Conservation (phyloP, 495 filamentous ascomycete species). For the Aspergillus homomorphus region DNA sequence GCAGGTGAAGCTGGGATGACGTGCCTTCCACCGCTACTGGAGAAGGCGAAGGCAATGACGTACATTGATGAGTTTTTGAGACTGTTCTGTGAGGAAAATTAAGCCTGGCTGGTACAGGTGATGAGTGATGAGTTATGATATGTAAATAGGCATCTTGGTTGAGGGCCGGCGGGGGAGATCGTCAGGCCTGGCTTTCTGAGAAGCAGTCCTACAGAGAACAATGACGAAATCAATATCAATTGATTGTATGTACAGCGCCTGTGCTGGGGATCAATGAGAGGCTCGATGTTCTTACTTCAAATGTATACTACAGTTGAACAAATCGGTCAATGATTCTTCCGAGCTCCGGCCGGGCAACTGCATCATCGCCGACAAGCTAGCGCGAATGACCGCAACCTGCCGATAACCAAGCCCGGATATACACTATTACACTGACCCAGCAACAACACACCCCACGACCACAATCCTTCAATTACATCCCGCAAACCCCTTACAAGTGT, state of each 20-base stretch:
- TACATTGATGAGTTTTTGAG: constrained; percentile 45
- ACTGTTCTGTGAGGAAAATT: constrained; percentile 46
- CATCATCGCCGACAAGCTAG: constrained; percentile 15
- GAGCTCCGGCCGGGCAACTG: constrained; percentile 17
- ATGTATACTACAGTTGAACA: too few relatives aligned
- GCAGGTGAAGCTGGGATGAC: constrained; percentile 7
- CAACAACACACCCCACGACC: constrained; percentile 3
- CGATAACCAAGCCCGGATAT: constrained; percentile 8
- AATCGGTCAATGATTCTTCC: constrained; percentile 20
- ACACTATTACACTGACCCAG: not conserved
- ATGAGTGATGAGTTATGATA: constrained; percentile 21
- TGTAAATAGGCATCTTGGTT: constrained; percentile 20
- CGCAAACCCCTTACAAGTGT: too few relatives aligned
- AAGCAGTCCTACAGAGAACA: constrained; percentile 10
- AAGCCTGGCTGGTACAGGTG: constrained; percentile 23
- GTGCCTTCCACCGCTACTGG: constrained; percentile 26
- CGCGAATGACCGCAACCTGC: not conserved
- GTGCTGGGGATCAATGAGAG: not conserved
- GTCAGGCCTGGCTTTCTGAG: constrained; percentile 18
- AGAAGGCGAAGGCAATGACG: constrained; percentile 45
- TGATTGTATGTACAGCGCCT: not conserved
- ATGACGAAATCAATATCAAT: not conserved
- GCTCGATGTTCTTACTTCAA: too few relatives aligned
- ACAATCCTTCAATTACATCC: too few relatives aligned
- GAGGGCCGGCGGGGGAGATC: constrained; percentile 22